Base-by-base conservation (phyloP, 179 eudicot species). In the Nepenthes alata region DNA sequence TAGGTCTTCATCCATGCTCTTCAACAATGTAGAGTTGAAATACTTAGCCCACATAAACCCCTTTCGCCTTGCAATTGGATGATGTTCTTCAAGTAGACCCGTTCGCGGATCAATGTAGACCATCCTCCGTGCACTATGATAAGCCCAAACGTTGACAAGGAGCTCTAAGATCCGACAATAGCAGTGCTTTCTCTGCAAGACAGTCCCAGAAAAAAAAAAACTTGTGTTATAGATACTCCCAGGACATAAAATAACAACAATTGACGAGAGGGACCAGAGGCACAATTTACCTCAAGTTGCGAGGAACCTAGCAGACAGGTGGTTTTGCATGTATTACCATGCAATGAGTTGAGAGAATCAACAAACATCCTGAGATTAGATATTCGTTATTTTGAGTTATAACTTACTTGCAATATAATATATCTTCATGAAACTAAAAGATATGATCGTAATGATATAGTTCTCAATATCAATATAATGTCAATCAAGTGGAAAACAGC, bases 91-190 rank as follows among this genome's bases (percentile, higher is more conserved):
- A 61, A 93, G 60, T 37, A 63, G 34, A 47, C 98, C 98, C 0
- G 88, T 70, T 60, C 55, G 76, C 47, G 98, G 95, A 65, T 93
- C 79, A 6, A 93, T 74, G 74, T 85, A 89, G 41, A 89, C 81
- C 95, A 93, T 86, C 72, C 72, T 89, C 34, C 97, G 72, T 12
- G 83, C 96, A 77, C 98, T 87, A 55, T 93, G 98, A 70, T 93
- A 93, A 12, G 95, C 96, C 98, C 98, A 93, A 2, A 93, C 98
- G 67, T 93, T 93, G 63, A 93, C 95, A 47, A 93, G 68, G 65
- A 85, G 77, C 74, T 89, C 96, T 73, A 87, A 57, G 37, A 93
- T 44, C 58, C 95, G 85, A 72, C 98, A 93, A 62, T 89, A 93
- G 66, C 98, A 93, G 50, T 89, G 87, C 70, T 71, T 77, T 71